phyloP scores from a whole-genome alignment of 75 land plant genomes.

The Selaginella moellendorffii region DNA sequence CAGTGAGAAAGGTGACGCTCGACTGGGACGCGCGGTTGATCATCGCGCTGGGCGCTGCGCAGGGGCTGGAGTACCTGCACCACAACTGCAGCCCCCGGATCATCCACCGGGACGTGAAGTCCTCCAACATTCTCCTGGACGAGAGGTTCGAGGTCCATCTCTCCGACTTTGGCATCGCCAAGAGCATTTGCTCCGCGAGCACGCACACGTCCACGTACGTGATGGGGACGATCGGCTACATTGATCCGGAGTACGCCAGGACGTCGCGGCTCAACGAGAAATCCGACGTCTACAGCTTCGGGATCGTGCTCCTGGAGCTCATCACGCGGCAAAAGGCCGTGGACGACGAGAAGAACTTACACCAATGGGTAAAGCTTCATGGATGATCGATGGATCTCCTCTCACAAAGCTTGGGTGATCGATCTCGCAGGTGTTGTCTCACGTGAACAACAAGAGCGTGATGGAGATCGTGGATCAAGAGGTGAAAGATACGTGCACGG shows the following conservation, averaged over 20 bases:
- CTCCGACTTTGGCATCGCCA: constrained; percentile 7
- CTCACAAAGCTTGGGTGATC: too few relatives aligned
- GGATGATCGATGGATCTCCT: too few relatives aligned
- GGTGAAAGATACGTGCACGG: constrained; percentile 3
- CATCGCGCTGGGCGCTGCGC: constrained; percentile 36
- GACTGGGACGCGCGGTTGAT: constrained; percentile 18
- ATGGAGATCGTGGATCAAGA: constrained; percentile 4
- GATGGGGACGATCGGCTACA: constrained; percentile 7
- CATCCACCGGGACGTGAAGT: constrained; percentile 69
- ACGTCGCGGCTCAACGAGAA: constrained; percentile 8
- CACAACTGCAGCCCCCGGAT: constrained; percentile 73
- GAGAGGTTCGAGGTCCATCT: constrained; percentile 2
- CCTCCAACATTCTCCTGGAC: constrained; percentile 22
- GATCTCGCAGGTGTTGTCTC: background rate
- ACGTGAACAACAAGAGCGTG: constrained; percentile 1
- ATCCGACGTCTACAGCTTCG: constrained; percentile 4
- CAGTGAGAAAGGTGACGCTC: background rate
- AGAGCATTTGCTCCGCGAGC: constrained; percentile 4
- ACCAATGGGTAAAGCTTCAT: constrained; percentile 6
- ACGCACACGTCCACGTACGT: constrained; percentile 7
- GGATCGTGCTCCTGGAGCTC: constrained; percentile 5
- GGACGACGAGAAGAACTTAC: constrained; percentile 2
- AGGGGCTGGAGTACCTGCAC: constrained; percentile 60
- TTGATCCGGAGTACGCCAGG: constrained; percentile 7
- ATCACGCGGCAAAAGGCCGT: constrained; percentile 4